Evolutionary conservation across 805 yeast species (phyloP), one percentile per base, ranked within the genome.

Genomic region (Starmerella stigmatis): DNA sequence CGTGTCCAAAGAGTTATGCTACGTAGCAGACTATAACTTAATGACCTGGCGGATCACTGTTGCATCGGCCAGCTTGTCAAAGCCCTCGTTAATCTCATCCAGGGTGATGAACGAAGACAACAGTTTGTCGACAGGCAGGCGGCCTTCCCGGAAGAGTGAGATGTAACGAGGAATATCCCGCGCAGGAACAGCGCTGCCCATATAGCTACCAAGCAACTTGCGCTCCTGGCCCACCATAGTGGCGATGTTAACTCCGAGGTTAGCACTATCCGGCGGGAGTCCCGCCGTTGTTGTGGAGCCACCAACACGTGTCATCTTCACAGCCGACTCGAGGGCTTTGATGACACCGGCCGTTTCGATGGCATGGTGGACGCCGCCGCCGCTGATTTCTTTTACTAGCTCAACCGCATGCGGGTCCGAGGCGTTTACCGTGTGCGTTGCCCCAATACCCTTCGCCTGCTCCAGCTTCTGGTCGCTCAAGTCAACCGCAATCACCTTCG

Each of bases 311-410:
- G 96, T 86, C 22, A 95, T 85, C 71, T 88, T 96, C 54, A 92
- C 74, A 26, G 97, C 98, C 60, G 78, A 71, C 70, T 96, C 79
- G 96, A 92, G 89, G 41, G 92, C 97, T 39, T 75, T 66, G 52
- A 81, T 89, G 60, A 88, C 92, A 69, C 98, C 98, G 43, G 98
- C 94, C 70, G 97, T 86, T 71, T 92, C 98, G 60, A 92, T 92
- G 26, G 97, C 88, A 69, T 64, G 86, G 59, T 92, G 97, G 53
- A 86, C 76, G 43, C 98, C 98, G 57, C 98, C 98, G 60, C 88
- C 96, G 47, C 96, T 86, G 76, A 81, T 70, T 60, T 85, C 94
- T 56, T 83, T 68, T 56, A 88, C 74, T 30, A 44, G 21, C 62
- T 83, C 79, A 41, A 86, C 95, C 59, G 84, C 79, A 35, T 84